phyloP scores from a whole-genome alignment of 2,329 filamentous ascomycete species.

The Amauroascus niger region DNA sequence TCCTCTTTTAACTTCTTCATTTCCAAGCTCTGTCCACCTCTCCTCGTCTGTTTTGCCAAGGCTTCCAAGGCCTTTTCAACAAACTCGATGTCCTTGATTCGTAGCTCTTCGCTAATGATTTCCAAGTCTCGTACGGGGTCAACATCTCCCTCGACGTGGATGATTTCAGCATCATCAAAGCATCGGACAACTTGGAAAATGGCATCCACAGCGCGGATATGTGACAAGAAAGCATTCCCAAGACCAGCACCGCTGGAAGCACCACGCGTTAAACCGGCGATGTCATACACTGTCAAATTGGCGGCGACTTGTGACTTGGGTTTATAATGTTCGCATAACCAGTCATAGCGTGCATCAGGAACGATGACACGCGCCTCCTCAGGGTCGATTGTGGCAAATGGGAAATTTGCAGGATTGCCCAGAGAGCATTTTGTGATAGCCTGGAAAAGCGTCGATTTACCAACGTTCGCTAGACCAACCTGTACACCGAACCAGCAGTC shows the following conservation, averaged over 20 bases:
- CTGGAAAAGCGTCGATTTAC: conserved; percentile 99
- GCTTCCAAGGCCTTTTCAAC: conserved; percentile 88
- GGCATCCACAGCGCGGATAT: conserved; percentile 95
- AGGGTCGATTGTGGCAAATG: conserved; percentile 96
- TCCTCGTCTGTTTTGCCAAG: conserved; percentile 85
- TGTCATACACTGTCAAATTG: conserved; percentile 97
- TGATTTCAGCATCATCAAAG: conserved; percentile 99
- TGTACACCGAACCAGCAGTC: conserved; percentile 30
- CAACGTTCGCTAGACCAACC: conserved; percentile 98
- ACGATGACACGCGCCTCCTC: conserved; percentile 97
- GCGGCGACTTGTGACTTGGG: conserved; percentile 95
- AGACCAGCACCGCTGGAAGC: conserved; percentile 96
- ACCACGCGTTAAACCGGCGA: conserved; percentile 89
- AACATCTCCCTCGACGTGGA: conserved; percentile 98
- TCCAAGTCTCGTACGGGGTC: conserved; percentile 87
- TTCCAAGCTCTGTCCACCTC: conserved; percentile 90
- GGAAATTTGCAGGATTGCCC: conserved; percentile 98
- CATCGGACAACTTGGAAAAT: conserved; percentile 95
- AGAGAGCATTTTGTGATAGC: conserved; percentile 96
- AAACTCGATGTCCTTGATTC: conserved; percentile 98
- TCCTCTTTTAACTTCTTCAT: conserved; percentile 97
- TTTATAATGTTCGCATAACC: conserved; percentile 92
- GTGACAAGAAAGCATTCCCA: conserved; percentile 94
- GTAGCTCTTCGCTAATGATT: conserved; percentile 93
- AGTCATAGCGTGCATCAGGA: conserved; percentile 91